Conservation (phyloP, 768 basidiomycete species). For the Pleurotus ostreatus region DNA sequence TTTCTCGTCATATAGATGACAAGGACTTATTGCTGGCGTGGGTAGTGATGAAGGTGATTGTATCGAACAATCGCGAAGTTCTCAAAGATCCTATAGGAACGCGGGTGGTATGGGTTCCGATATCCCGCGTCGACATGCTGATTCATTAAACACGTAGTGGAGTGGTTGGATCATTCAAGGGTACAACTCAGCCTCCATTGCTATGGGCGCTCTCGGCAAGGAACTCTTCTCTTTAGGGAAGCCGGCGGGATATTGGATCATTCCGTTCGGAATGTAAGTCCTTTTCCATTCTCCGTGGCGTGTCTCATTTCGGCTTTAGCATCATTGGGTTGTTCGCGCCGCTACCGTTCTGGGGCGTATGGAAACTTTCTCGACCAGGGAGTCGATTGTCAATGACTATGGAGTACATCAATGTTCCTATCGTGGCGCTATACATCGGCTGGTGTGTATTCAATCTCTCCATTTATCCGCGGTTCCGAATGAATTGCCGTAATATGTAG, state of each 20-base stretch:
- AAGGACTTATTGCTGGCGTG: background rate
- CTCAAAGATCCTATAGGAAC: constrained; percentile 45
- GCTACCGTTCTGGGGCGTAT: constrained; percentile 43
- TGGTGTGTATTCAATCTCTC: constrained; percentile 17
- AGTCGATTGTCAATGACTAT: constrained; percentile 27
- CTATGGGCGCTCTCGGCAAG: constrained; percentile 50
- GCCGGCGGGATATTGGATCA: constrained; percentile 36
- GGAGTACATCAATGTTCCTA: constrained; percentile 43
- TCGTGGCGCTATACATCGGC: constrained; percentile 36
- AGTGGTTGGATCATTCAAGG: constrained; percentile 51
- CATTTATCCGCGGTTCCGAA: background rate
- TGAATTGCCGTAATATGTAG: constrained; percentile 9
- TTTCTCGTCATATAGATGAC: background rate
- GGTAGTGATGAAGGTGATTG: constrained; percentile 46
- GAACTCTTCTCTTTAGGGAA: constrained; percentile 49
- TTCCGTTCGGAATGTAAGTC: constrained; percentile 43
- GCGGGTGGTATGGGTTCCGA: constrained; percentile 30
- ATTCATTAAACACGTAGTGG: constrained; percentile 27
- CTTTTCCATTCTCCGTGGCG: background rate
- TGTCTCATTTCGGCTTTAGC: constrained; percentile 11
- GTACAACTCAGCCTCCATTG: constrained; percentile 51
- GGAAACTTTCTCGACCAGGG: constrained; percentile 30
- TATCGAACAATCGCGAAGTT: constrained; percentile 39
- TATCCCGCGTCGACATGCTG: background rate
- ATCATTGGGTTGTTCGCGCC: constrained; percentile 46